These are phyloP conservation scores for Rhododendron griersonianum DNA, from an alignment of 148 eudicot genomes.

Conservation along the genomic window DNA sequence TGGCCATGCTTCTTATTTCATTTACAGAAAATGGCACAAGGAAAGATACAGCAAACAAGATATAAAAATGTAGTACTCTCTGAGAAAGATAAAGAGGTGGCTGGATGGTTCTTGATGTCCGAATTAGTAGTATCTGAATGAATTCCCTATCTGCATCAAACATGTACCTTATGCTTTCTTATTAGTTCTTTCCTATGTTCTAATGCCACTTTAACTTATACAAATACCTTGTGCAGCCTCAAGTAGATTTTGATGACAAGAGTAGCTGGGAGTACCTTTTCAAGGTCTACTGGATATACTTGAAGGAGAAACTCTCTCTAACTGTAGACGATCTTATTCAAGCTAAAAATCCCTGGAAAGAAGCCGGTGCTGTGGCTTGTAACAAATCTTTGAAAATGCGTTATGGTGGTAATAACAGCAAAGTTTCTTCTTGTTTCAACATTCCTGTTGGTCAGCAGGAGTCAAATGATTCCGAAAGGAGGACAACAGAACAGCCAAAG, in stretches of 20 bases:
- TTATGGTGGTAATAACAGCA: slow-evolving; percentile 9
- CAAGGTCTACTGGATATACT: slow-evolving; percentile 74
- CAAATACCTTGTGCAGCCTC: slow-evolving; percentile 49
- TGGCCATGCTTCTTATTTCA: not conserved
- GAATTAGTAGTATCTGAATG: not conserved
- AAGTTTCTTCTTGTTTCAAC: slow-evolving; percentile 11
- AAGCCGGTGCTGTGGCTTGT: slow-evolving; percentile 11
- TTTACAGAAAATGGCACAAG: not conserved
- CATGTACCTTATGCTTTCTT: not conserved
- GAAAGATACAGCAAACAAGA: not conserved
- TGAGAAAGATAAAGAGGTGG: not conserved
- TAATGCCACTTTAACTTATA: not conserved
- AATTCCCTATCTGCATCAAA: not conserved
- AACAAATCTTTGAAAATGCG: slow-evolving; percentile 12
- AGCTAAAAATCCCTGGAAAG: slow-evolving; percentile 70
- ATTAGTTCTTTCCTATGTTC: not conserved
- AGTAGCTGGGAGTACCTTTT: slow-evolving; percentile 97
- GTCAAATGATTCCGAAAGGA: slow-evolving; percentile 41
- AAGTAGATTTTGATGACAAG: slow-evolving; percentile 88
- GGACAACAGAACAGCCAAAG: slow-evolving; percentile 33
- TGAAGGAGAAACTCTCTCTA: slow-evolving; percentile 67
- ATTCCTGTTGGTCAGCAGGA: slow-evolving; percentile 22
- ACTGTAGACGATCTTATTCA: slow-evolving; percentile 58
- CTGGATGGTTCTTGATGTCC: not conserved
- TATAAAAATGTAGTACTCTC: not conserved